A percentile compares a stretch with the other conserved stretches of the same genome.
Conservation (phyloP, 805 yeast species). For the Wickerhamiella bombiphila region DNA sequence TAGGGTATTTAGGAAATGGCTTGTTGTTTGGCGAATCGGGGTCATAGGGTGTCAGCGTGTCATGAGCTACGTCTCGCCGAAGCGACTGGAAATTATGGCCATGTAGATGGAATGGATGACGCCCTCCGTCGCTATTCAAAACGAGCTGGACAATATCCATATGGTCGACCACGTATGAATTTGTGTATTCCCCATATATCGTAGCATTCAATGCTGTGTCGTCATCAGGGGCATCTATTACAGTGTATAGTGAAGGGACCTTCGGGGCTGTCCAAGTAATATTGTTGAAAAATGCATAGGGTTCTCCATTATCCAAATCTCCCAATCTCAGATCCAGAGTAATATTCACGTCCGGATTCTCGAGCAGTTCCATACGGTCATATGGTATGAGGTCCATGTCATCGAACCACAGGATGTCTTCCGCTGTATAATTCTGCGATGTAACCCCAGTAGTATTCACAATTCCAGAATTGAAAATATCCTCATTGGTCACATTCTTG, state of each 20-base stretch:
- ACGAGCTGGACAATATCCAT: slow-evolving; percentile 64
- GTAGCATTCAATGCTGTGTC: slow-evolving; percentile 34
- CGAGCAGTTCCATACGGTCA: slow-evolving; percentile 37
- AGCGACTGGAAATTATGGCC: slow-evolving; percentile 82
- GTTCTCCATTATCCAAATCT: slow-evolving; percentile 71
- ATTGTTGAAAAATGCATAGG: slow-evolving; percentile 91
- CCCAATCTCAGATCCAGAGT: slow-evolving; percentile 70
- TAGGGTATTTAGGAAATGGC: slow-evolving; percentile 57
- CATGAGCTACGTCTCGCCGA: slow-evolving; percentile 43
- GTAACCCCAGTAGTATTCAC: slow-evolving; percentile 28
- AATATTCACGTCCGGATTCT: slow-evolving; percentile 51
- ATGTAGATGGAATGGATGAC: slow-evolving; percentile 97
- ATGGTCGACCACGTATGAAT: slow-evolving; percentile 54
- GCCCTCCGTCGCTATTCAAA: slow-evolving; percentile 74
- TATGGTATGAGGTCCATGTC: slow-evolving; percentile 65
- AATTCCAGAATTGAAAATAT: slow-evolving; percentile 39
- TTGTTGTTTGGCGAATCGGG: slow-evolving; percentile 32
- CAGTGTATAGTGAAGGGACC: slow-evolving; percentile 76
- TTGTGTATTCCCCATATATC: slow-evolving; percentile 74
- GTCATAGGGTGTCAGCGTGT: slow-evolving; percentile 45
- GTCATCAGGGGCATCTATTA: slow-evolving; percentile 42
- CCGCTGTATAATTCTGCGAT: slow-evolving; percentile 27
- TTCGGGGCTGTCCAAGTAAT: slow-evolving; percentile 63
- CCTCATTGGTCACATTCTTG: slow-evolving; percentile 35
- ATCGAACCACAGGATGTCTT: slow-evolving; percentile 41